Evolutionary conservation across 805 yeast species (phyloP).

Genomic region (Saccharomycopsis babjevae): DNA sequence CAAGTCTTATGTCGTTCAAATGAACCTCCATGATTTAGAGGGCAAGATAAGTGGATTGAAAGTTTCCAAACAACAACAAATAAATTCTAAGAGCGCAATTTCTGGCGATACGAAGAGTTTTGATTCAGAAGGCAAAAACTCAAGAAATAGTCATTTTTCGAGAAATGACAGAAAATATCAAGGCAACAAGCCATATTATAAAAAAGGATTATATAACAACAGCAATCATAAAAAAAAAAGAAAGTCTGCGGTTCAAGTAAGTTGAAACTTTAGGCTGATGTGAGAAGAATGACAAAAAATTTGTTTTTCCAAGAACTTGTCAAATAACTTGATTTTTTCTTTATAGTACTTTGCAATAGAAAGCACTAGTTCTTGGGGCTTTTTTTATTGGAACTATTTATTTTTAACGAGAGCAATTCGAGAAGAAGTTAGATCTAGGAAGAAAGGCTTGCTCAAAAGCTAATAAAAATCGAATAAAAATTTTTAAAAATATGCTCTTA

Average conservation of each 20-base stretch:
- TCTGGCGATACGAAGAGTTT: neutral
- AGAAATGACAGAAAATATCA: neutral
- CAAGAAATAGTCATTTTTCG: neutral
- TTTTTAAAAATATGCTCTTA: too few relatives aligned
- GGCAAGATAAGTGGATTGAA: slow-evolving; percentile 26
- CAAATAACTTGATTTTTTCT: neutral
- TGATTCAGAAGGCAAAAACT: neutral
- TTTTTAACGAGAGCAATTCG: too few relatives aligned
- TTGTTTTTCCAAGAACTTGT: neutral
- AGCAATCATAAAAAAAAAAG: neutral
- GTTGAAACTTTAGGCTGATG: neutral
- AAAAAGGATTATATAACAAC: neutral
- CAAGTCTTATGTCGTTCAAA: slow-evolving; percentile 33
- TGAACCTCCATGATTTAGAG: slow-evolving; percentile 34
- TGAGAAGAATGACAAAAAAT: neutral
- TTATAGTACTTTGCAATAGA: too few relatives aligned
- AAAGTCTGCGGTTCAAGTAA: neutral
- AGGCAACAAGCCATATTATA: neutral
- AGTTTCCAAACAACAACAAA: slow-evolving; percentile 16
- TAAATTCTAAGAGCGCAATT: neutral
- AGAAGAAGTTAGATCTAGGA: too few relatives aligned
- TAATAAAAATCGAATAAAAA: too few relatives aligned
- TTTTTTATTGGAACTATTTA: too few relatives aligned
- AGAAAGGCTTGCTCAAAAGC: too few relatives aligned
- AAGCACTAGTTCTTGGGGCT: too few relatives aligned